Base-by-base conservation (phyloP, 495 filamentous ascomycete genomes). In the Sphaerosporella brunnea region DNA sequence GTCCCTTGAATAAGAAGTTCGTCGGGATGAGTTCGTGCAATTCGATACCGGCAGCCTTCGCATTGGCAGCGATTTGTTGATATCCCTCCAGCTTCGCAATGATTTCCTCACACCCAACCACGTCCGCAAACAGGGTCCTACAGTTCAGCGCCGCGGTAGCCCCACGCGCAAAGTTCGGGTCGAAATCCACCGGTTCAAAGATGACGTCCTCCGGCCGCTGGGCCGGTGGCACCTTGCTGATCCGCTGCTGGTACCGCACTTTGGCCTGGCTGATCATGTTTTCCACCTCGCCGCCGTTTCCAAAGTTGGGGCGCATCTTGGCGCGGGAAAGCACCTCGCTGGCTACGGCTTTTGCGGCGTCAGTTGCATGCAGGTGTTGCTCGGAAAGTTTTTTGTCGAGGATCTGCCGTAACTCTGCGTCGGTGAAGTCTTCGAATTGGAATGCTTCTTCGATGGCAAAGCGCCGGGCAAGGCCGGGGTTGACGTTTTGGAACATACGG, bases 401-500 rank as follows among this genome's bases (percentile, higher is more conserved):
- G 23, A 70, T 65, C 15, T 57, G 18, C 2, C 48, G 18, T n/a
- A 69, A 45, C 48, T 69, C 47, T 7, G 3, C 28, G 32, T 61
- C 52, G n/a, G 49, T 49, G 53, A 66, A 67, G 51, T 68, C 64
- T 37, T 65, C 57, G 40, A 69, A 69, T 1, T 53, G 51, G 46
- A 92, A 88, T 0, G 74, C 78, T 2, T 68, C 63, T 0, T 70
- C 65, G 0, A 83, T 63, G 0, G 75, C 75, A 47, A 92, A 90
- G 3, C 82, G 69, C 38, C 84, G 69, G 2, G 61, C 64, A 2
- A 92, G 67, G 0, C 83, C 84, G 0, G 82, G 80, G 49, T 92
- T 92, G 51, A 79, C 77, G 44, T 82, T 79, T 43, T 78, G 77
- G 50, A 92, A 82, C 82, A 92, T 86, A 2, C 66, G 59, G 40